These are phyloP conservation scores for Porcisia hertigi DNA, from an alignment of 208 protist species.

Conservation along the genomic window DNA sequence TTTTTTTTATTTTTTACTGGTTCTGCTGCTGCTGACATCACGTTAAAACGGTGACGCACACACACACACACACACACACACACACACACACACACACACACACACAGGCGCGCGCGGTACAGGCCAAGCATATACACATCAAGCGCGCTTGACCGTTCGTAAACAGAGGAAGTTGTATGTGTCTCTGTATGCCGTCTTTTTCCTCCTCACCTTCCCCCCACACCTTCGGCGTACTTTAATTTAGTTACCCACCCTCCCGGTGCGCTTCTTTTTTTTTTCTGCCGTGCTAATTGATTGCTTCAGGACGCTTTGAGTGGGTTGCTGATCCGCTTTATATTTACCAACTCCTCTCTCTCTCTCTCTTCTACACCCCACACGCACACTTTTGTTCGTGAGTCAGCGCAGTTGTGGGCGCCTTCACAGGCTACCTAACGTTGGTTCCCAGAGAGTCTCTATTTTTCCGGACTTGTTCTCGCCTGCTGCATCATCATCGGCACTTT, in stretches of 20 bases:
- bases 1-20: not conserved
- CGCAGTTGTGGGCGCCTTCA: not conserved
- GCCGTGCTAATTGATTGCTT: too few species aligned
- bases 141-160: not conserved
- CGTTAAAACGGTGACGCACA: not conserved
- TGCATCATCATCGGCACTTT: not conserved
- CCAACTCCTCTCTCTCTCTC: not conserved
- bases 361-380: not conserved
- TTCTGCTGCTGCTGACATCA: not conserved
- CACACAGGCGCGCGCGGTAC: not conserved
- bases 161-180: not conserved
- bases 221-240: not conserved
- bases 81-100: too few species aligned
- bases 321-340: too few species aligned
- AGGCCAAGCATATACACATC: not conserved
- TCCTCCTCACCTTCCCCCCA: not conserved
- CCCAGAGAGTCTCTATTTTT: not conserved
- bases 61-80: not conserved
- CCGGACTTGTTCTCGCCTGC: not conserved
- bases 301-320: too few species aligned
- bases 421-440: too few species aligned
- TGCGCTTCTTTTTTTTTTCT: too few species aligned
- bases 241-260: too few species aligned
- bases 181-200: conserved; percentile 3
- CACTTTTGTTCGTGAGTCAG: not conserved